Base-by-base conservation (phyloP, 73 alveolate genomes). In the Tetrahymena elliotti region DNA sequence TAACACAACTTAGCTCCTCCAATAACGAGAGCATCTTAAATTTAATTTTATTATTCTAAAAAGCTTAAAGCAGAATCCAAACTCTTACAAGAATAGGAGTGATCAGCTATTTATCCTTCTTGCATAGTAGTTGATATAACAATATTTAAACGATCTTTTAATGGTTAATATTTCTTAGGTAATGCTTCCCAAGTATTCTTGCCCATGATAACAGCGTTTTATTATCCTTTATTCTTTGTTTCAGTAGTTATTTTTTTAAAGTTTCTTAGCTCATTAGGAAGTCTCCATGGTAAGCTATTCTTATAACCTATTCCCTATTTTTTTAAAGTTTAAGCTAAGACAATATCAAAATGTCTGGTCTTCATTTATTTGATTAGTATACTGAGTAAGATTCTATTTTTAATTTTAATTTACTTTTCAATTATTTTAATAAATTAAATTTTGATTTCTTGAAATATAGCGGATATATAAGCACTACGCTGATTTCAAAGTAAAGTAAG, bases 181-280 rank as follows among this genome's bases (percentile, higher is more conserved):
- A 98, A 94, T 52, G 99, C 96, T 41, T 98, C 99, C 99, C 99
- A 98, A 22, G 99, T 98, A 68, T 98, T 98, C 83, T 99, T 96
- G 20, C 99, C 99, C 99, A 98, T 97, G 38, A 97, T 94, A 36
- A 97, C 98, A 33, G 98, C 98, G 54, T 95, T 97, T 35, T 54
- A 41, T 24, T 35, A 38, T 3, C 83, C 94, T 82, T 93, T 84
- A 10, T 68, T 68, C 34, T n/a, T 27, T 22, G 88, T 68, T 68
- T 68, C 88, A 0, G 98, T 54, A 35, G 98, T 96, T 35, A 96
- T 93, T 36, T 34, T 83, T 68, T 96, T 96, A 83, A 96, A 96
- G 53, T 95, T 83, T 33, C 93, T 33, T 11, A 96, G 84, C 84
- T 96, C 98, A n/a, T 37, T 68, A 20, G 96, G 93, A 11, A 96